These are phyloP conservation scores for Pleurozium schreberi DNA, from an alignment of 225 moss, liverwort and hornwort genomes.

Conservation along the genomic window DNA sequence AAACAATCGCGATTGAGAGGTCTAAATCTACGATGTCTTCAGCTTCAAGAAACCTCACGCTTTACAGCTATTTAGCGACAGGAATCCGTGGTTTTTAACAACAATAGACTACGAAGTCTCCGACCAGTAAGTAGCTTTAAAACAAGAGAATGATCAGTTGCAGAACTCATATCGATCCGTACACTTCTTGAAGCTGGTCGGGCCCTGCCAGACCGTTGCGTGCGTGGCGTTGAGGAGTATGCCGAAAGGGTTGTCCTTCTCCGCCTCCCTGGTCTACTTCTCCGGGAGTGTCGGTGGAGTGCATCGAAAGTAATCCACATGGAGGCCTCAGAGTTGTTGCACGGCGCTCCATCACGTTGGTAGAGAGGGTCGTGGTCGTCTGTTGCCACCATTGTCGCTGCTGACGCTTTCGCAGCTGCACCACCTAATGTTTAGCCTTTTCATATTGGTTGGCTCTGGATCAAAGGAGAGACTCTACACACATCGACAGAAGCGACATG, in stretches of 20 bases:
- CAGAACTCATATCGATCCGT: background rate
- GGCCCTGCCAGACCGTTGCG: background rate
- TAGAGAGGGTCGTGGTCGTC: background rate
- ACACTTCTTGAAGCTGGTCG: background rate
- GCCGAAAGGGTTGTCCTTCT: background rate
- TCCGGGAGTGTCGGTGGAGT: slow-evolving; percentile 1
- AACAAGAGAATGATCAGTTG: background rate
- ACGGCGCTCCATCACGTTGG: background rate
- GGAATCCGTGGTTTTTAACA: background rate
- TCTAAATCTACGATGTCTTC: background rate
- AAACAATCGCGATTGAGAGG: background rate
- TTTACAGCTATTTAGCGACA: background rate
- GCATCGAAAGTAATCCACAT: background rate
- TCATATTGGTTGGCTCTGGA: background rate
- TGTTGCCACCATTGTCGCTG: background rate
- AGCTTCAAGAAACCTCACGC: background rate
- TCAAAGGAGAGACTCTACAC: background rate
- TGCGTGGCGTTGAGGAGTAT: background rate
- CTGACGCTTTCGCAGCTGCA: background rate
- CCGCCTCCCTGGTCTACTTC: background rate
- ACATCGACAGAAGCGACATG: background rate
- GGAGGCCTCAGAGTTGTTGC: background rate
- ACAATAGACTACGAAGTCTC: background rate
- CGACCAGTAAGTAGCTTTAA: background rate
- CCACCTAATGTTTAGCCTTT: background rate